A percentile compares a stretch with the other conserved stretches of the same genome.
Evolutionary conservation across 495 filamentous ascomycete species (phyloP).

Genomic region (Trichoderma gamsii): DNA sequence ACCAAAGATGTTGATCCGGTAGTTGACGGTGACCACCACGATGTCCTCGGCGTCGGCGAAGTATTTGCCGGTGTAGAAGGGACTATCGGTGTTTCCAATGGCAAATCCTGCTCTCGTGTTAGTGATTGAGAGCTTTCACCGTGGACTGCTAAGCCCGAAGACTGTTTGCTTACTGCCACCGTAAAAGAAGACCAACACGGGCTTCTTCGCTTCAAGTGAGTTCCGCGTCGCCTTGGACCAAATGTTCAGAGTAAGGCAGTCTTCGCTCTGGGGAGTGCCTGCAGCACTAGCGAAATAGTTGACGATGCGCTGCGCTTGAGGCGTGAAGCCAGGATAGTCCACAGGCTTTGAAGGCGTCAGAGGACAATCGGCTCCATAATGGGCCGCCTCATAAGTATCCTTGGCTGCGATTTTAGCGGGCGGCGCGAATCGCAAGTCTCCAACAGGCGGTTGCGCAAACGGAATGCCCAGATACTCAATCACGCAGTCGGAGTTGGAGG

Average conservation of each 20-base stretch:
- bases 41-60: slow-evolving; percentile 43
- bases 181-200: slow-evolving; percentile 31
- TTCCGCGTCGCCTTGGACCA: slow-evolving; percentile 31
- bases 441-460: slow-evolving; percentile 42
- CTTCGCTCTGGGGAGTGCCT: slow-evolving; percentile 33
- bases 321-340: slow-evolving; percentile 21
- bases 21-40: slow-evolving; percentile 59
- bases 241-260: slow-evolving; percentile 53
- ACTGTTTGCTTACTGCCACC: slow-evolving; percentile 22
- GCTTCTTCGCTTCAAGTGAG: slow-evolving; percentile 21
- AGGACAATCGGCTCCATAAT: slow-evolving; percentile 22
- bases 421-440: slow-evolving; percentile 35
- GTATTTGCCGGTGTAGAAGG: slow-evolving; percentile 32
- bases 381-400: slow-evolving; percentile 18
- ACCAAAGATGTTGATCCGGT: slow-evolving; percentile 60
- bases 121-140: not conserved
- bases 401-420: not conserved
- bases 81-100: slow-evolving; percentile 23
- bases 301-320: slow-evolving; percentile 24
- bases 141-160: not conserved
- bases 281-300: slow-evolving; percentile 21
- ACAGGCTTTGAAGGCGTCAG: slow-evolving; percentile 20
- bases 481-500: slow-evolving; percentile 31
- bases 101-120: slow-evolving; percentile 18
- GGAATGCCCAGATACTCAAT: slow-evolving; percentile 47